Evolutionary conservation across 2,329 filamentous ascomycete species (phyloP).

Genomic region (Metarhizium rileyi): DNA sequence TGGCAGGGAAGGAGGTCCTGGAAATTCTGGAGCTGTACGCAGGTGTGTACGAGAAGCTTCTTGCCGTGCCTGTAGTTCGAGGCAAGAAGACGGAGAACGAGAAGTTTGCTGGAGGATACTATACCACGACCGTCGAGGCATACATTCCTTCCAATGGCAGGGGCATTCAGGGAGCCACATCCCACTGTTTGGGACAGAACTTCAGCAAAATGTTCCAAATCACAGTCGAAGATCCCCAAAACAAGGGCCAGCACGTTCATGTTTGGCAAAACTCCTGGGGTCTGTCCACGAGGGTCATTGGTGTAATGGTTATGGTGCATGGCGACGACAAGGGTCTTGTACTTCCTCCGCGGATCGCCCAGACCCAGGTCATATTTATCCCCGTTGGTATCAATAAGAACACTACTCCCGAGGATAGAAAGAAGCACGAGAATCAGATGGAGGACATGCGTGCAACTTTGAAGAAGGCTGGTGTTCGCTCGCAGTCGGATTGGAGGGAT

Average conservation of each 20-base stretch:
- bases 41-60: constrained; percentile 81
- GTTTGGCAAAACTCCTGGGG: constrained; percentile 99
- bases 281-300: constrained; percentile 91
- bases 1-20: constrained; percentile 75
- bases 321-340: constrained; percentile 93
- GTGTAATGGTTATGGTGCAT: constrained; percentile 98
- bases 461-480: constrained; percentile 63
- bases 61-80: constrained; percentile 90
- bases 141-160: constrained; percentile 94
- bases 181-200: constrained; percentile 91
- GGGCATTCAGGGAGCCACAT: constrained; percentile 93
- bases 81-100: constrained; percentile 95
- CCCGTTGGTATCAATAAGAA: constrained; percentile 90
- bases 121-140: constrained; percentile 93
- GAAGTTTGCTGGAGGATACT: constrained; percentile 94
- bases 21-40: constrained; percentile 93
- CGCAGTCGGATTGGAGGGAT: constrained; percentile 75
- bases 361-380: constrained; percentile 76
- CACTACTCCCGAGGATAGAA: constrained; percentile 68
- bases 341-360: constrained; percentile 81
- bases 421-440: constrained; percentile 66
- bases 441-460: constrained; percentile 61
- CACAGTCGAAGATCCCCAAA: constrained; percentile 81
- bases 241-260: constrained; percentile 70
- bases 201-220: constrained; percentile 99